phyloP scores from a whole-genome alignment of 2,329 filamentous ascomycete genomes.

The Seiridium cupressi region DNA sequence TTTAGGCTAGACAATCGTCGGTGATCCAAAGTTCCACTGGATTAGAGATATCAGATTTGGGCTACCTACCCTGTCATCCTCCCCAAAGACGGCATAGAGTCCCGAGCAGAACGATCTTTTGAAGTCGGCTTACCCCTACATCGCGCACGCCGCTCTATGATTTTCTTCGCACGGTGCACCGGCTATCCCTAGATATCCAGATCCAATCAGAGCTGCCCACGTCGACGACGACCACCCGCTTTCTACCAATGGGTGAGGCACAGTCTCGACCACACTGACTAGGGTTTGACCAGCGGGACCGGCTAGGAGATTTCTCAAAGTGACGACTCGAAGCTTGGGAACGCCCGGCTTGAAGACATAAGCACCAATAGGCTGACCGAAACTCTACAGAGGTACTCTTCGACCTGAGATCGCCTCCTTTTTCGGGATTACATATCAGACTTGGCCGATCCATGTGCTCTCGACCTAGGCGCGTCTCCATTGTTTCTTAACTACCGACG shows the following conservation, averaged over 20 bases:
- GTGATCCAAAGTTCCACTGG: neutral
- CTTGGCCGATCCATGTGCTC: neutral
- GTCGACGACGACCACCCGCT: constrained; percentile 27
- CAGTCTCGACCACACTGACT: constrained; percentile 6
- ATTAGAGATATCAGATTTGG: neutral
- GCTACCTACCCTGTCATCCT: neutral
- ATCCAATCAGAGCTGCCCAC: constrained; percentile 31
- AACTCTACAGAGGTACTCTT: neutral
- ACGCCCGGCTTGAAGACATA: constrained; percentile 16
- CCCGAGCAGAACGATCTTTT: neutral
- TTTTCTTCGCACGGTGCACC: constrained; percentile 12
- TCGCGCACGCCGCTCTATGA: constrained; percentile 12
- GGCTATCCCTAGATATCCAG: constrained; percentile 13
- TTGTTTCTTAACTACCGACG: too few species aligned
- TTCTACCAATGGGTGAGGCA: constrained; percentile 7
- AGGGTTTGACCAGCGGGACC: constrained; percentile 15
- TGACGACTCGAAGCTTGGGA: constrained; percentile 13
- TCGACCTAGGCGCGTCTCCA: too few species aligned
- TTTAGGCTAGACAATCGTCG: neutral
- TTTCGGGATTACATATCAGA: neutral
- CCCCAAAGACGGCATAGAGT: neutral
- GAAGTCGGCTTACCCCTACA: too few species aligned
- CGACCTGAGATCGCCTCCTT: neutral
- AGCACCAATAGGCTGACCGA: constrained; percentile 22
- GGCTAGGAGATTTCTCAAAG: constrained; percentile 19